Conservation (phyloP, 1,284 basidiomycete species). For the Flammula alnicola region DNA sequence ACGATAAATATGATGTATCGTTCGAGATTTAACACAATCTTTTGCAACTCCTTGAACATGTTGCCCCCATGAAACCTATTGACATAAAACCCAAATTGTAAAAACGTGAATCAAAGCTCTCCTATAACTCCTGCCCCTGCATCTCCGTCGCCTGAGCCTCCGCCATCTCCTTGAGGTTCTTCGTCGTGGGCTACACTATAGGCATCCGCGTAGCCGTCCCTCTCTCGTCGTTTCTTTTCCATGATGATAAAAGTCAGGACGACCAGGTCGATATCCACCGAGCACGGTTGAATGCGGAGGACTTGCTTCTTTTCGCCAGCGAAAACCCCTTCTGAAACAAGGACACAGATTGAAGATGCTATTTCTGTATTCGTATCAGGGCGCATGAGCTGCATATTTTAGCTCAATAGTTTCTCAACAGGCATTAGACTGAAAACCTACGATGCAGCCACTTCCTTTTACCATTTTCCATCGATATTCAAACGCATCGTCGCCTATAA, state of each 20-base stretch:
- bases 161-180: constrained; percentile 36
- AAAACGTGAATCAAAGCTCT: constrained; percentile 19
- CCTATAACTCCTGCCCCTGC: constrained; percentile 17
- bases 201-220: constrained; percentile 36
- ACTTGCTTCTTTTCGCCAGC: constrained; percentile 49
- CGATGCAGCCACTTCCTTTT: constrained; percentile 45
- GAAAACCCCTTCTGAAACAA: constrained; percentile 47
- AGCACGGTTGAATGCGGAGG: constrained; percentile 48
- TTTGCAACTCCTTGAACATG: no score
- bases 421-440: no score
- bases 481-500: constrained; percentile 51
- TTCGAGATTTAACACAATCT: background rate
- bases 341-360: constrained; percentile 41
- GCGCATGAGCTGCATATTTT: constrained; percentile 44
- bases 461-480: constrained; percentile 56
- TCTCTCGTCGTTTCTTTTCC: constrained; percentile 53
- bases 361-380: constrained; percentile 42
- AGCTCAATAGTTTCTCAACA: no score
- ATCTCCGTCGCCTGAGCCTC: constrained; percentile 30
- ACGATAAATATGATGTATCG: no score
- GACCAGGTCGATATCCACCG: constrained; percentile 54
- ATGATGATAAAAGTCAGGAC: constrained; percentile 56
- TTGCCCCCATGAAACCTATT: no score
- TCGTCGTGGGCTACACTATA: constrained; percentile 38
- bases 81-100: no score